Base-by-base conservation (phyloP, 2,329 filamentous ascomycete genomes). In the Pseudogymnoascus sp. region DNA sequence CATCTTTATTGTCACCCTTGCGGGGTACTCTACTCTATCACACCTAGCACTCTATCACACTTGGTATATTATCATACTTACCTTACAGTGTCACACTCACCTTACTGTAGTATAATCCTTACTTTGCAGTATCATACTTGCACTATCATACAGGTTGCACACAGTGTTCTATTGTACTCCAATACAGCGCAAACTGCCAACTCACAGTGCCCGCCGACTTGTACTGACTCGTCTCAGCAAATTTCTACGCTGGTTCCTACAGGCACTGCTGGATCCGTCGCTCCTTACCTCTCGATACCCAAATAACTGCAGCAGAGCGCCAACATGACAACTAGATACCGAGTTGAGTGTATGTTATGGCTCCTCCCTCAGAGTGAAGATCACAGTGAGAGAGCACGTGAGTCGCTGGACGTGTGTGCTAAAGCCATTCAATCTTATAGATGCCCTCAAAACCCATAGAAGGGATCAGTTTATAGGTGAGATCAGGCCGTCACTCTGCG, bases 391-490 rank as follows among this genome's bases (percentile, higher is more conserved):
- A 60, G 27, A 40, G 25, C 18, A 25, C 21, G 13, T 65, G 40
- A 70, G 65, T 67, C 31, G 65, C 40, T 21, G 15, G 37, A 31
- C 42, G 27, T 39, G 33, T 33, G 27, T 55, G 48, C 48, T 55
- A 12, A 55, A 55, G 9, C 9, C 21, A 39, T 59, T 21, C 33
- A 36, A 61, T 12, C 13, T 59, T 21, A 63, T 40, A 87, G 85
- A 88, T 78, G 80, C 82, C 55, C 79, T 84, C 70, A 85, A 96
- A 82, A 93, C 92, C 60, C 92, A 97, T 78, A 85, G 92, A 61
- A 82, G 92, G 72, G 92, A 97, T 74, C 92, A 97, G 74, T 85
- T 97, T 70, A 91, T 92, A 75, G 81, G 89, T 88, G 78, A 63
- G 74, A 67, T 45, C 58, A 15, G 18, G 45, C 29, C 5, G n/a